These are phyloP conservation scores for Metschnikowia lunata DNA, from an alignment of 805 yeast genomes.

Conservation along the genomic window DNA sequence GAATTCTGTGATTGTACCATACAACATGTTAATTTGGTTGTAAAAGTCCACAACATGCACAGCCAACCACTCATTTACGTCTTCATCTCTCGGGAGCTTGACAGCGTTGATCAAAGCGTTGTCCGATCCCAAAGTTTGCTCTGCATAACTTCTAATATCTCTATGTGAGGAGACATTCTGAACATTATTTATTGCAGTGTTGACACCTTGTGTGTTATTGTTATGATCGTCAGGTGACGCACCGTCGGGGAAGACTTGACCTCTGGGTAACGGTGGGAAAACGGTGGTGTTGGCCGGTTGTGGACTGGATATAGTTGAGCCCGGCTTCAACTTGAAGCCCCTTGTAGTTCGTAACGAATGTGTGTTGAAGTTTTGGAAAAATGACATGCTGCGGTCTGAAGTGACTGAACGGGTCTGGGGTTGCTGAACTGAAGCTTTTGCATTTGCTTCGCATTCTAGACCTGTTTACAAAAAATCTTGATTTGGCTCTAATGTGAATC, in stretches of 20 bases:
- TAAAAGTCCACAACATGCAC: conserved; percentile 97
- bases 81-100: conserved; percentile 88
- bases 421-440: not conserved
- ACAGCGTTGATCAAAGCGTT: conserved; percentile 90
- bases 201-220: conserved; percentile 27
- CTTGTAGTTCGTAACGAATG: conserved; percentile 40
- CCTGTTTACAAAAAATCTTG: conserved; percentile 15
- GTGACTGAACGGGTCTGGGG: not conserved
- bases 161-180: conserved; percentile 51
- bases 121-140: conserved; percentile 91
- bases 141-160: conserved; percentile 84
- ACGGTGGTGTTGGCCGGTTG: conserved; percentile 30
- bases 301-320: conserved; percentile 38
- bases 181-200: conserved; percentile 17
- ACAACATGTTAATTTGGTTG: conserved; percentile 93
- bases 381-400: conserved; percentile 25
- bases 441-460: conserved; percentile 3
- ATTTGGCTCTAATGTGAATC: conserved; percentile 9
- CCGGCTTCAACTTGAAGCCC: conserved; percentile 40
- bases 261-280: conserved; percentile 25
- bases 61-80: conserved; percentile 90
- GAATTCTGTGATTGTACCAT: conserved; percentile 92
- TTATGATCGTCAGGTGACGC: conserved; percentile 6
- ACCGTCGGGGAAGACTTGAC: conserved; percentile 10
- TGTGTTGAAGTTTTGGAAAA: conserved; percentile 42